Base-by-base conservation (phyloP, 2,329 filamentous ascomycete species). In the Calonectria naviculata region DNA sequence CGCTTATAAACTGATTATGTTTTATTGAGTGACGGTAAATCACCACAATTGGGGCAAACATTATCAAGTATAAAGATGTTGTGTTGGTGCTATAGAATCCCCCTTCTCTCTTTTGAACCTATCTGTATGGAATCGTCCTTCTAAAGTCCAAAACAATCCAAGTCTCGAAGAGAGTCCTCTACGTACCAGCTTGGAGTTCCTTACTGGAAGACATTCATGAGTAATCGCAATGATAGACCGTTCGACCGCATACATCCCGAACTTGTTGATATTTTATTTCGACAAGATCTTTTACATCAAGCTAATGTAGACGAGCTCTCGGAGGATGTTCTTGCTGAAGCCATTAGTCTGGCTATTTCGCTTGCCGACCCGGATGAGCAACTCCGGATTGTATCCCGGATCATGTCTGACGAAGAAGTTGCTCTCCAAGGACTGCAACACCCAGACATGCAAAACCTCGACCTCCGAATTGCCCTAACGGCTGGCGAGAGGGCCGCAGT, bases 331-430 rank as follows among this genome's bases (percentile, higher is more conserved):
- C 46, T 79, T 6, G 76, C 75, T 7, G 70, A 63, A 1, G 60
- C 69, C 4, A 74, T 76, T 21, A 6, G 28, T 1, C 26, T 78
- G 5, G 78, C 78, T 6, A 67, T 79, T 17, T 71, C 78, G 42
- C 70, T 77, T 12, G 68, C 73, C 5, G 72, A 78, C 1, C 60
- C 68, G 0, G 29, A 44, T 1, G 73, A 77, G 17, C 78, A 80
- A 19, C 38, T 68, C 19, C 56, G 70, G 10, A 34, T 79, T 6
- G 41, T 78, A 9, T 71, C 70, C 2, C 74, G 76, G 10, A 72
- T 79, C 12, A 70, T 79, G 31, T 24, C 75, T 0, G 75, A 79
- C n/a, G 73, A 78, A 3, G 78, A 79, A 13, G 13, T 65, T 2
- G 75, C 75, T 1, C 34, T 61, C 8, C 54, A 73, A 21, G 70